Conservation (phyloP, 371 early-diverging fungal genomes). For the Agmasoma carcini region DNA sequence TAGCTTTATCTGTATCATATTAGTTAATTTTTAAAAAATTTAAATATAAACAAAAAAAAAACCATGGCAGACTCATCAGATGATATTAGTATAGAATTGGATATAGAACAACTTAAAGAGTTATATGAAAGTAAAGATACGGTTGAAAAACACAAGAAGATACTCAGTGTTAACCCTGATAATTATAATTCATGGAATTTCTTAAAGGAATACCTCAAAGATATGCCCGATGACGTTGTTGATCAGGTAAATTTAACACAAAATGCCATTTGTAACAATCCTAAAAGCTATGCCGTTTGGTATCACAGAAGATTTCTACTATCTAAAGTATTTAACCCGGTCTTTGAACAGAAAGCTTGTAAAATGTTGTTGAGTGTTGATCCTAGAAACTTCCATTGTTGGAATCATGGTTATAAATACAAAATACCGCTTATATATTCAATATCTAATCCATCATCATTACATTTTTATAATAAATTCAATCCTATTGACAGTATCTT, state of each 20-base stretch:
- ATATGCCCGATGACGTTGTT: background rate
- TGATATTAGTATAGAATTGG: no score
- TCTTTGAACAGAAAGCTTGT: slow-evolving; percentile 17
- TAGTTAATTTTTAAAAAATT: no score
- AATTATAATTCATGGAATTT: slow-evolving; percentile 42
- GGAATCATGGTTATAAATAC: slow-evolving; percentile 25
- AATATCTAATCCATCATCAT: slow-evolving; percentile 40
- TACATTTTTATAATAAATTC: slow-evolving; percentile 6
- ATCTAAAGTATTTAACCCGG: background rate
- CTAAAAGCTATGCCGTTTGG: slow-evolving; percentile 45
- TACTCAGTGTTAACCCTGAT: slow-evolving; percentile 36
- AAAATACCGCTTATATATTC: slow-evolving; percentile 8
- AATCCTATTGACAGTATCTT: slow-evolving; percentile 8
- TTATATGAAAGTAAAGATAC: slow-evolving; percentile 1
- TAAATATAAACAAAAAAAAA: no score
- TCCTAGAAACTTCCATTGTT: slow-evolving; percentile 47
- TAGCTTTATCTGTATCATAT: no score
- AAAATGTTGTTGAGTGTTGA: slow-evolving; percentile 26
- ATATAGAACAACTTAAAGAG: slow-evolving; percentile 16
- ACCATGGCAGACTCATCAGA: no score
- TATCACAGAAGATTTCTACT: slow-evolving; percentile 30
- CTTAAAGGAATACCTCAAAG: slow-evolving; percentile 18
- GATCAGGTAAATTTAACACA: slow-evolving; percentile 29
- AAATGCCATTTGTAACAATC: slow-evolving; percentile 33
- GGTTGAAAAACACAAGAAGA: slow-evolving; percentile 28